Percentiles rank a stretch among this genome's conserved stretches.
Evolutionary conservation across 345 rosid species (phyloP).

Genomic region (Mercurialis annua): DNA sequence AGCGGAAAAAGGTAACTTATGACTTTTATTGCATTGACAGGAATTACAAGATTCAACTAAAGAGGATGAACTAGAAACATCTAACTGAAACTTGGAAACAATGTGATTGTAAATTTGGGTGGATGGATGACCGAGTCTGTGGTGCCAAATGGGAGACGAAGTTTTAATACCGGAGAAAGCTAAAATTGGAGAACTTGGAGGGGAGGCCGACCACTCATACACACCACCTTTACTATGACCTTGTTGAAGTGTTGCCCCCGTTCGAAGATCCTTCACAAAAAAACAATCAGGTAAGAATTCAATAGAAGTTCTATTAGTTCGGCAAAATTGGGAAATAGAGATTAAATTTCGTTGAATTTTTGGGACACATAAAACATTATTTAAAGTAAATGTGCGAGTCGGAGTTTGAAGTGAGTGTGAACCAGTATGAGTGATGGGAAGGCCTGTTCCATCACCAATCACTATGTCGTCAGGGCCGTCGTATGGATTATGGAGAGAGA

Average conservation of each 20-base stretch:
- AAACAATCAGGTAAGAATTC: background rate
- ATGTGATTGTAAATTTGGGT: background rate
- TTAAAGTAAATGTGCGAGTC: background rate
- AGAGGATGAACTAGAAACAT: too few relatives aligned
- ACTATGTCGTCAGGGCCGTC: background rate
- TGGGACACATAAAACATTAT: background rate
- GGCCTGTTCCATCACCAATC: background rate
- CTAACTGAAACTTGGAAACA: background rate
- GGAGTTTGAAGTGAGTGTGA: background rate
- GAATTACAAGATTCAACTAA: background rate
- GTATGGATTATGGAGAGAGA: background rate
- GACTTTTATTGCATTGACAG: conserved; percentile 12
- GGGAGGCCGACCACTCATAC: background rate
- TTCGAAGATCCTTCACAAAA: too few relatives aligned
- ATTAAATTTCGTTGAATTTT: too few relatives aligned
- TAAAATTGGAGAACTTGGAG: background rate
- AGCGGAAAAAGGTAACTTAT: background rate
- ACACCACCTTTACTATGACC: background rate
- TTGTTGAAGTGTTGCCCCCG: background rate
- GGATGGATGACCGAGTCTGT: background rate
- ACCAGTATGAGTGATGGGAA: background rate
- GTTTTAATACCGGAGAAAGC: background rate
- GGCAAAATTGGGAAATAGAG: too few relatives aligned
- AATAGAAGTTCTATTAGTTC: too few relatives aligned
- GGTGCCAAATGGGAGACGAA: background rate